phyloP scores from a whole-genome alignment of 768 basidiomycete species.

The Lentinus tigrinus region DNA sequence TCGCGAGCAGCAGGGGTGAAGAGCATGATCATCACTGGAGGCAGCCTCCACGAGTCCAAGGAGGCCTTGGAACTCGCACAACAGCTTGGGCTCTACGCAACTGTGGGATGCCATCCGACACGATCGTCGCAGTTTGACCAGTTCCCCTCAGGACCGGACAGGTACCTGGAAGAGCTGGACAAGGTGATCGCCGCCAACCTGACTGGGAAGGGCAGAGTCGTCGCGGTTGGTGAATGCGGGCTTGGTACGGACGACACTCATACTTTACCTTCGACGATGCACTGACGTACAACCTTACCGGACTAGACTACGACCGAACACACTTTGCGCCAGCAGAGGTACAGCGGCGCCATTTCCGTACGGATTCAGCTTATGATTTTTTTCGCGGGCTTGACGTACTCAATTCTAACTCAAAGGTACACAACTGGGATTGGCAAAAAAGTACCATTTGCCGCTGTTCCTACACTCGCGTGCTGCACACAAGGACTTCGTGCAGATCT shows the following conservation, averaged over 20 bases:
- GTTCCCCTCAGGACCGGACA: slow-evolving; percentile 52
- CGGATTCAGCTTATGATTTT: slow-evolving; percentile 20
- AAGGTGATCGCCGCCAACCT: slow-evolving; percentile 48
- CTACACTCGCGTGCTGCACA: slow-evolving; percentile 82
- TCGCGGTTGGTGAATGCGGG: slow-evolving; percentile 80
- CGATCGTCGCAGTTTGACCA: slow-evolving; percentile 67
- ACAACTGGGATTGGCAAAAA: slow-evolving; percentile 67
- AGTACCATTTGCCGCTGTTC: slow-evolving; percentile 73
- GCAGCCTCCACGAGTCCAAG: slow-evolving; percentile 61
- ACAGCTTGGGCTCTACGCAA: slow-evolving; percentile 60
- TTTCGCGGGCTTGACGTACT: background rate
- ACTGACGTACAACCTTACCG: background rate
- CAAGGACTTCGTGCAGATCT: slow-evolving; percentile 60
- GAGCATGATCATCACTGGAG: slow-evolving; percentile 76
- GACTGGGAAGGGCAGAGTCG: slow-evolving; percentile 54
- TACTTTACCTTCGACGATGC: background rate
- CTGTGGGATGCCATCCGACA: slow-evolving; percentile 81
- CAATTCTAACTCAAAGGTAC: slow-evolving; percentile 32
- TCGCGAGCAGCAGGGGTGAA: slow-evolving; percentile 59
- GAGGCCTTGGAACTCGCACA: slow-evolving; percentile 61
- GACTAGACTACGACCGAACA: slow-evolving; percentile 72
- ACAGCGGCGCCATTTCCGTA: slow-evolving; percentile 66
- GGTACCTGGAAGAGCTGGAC: slow-evolving; percentile 61
- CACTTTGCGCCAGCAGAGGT: slow-evolving; percentile 59
- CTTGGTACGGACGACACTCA: slow-evolving; percentile 45